phyloP scores from a whole-genome alignment of 1,284 basidiomycete genomes.

The Lignosus rhinocerotis region DNA sequence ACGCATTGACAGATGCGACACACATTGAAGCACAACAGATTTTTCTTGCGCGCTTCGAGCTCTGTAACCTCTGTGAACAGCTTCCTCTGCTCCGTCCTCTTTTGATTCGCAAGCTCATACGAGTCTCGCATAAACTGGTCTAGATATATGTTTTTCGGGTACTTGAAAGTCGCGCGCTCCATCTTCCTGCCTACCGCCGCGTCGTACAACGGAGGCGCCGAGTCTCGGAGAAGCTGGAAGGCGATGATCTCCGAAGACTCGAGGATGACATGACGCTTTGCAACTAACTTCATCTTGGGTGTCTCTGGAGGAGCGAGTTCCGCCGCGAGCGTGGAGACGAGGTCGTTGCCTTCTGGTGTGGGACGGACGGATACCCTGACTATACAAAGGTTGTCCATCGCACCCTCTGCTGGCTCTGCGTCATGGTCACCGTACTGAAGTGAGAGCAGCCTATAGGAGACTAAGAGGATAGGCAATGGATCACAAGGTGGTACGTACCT shows the following conservation, averaged over 20 bases:
- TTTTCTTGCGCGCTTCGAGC: constrained; percentile 46
- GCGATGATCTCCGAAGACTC: constrained; percentile 61
- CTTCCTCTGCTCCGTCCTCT: constrained; percentile 44
- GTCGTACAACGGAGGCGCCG: constrained; percentile 29
- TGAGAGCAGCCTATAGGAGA: constrained; percentile 39
- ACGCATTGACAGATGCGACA: constrained; percentile 20
- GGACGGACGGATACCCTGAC: constrained; percentile 43
- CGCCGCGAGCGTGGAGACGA: constrained; percentile 56
- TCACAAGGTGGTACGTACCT: constrained; percentile 28
- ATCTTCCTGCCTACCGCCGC: constrained; percentile 25
- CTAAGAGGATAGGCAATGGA: background rate
- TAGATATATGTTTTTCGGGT: constrained; percentile 64
- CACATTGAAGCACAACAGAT: constrained; percentile 57
- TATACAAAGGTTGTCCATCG: constrained; percentile 36
- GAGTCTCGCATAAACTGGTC: constrained; percentile 71
- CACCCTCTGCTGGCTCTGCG: constrained; percentile 34
- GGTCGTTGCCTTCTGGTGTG: constrained; percentile 47
- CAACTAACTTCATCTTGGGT: constrained; percentile 8
- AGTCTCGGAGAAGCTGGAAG: constrained; percentile 50
- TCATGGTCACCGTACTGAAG: constrained; percentile 42
- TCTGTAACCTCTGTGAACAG: constrained; percentile 49
- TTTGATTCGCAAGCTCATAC: constrained; percentile 48
- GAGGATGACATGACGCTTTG: constrained; percentile 51
- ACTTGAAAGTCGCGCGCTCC: constrained; percentile 52
- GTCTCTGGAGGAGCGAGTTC: constrained; percentile 40